Conservation (phyloP, 495 filamentous ascomycete species). For the Annulohypoxylon maeteangense region DNA sequence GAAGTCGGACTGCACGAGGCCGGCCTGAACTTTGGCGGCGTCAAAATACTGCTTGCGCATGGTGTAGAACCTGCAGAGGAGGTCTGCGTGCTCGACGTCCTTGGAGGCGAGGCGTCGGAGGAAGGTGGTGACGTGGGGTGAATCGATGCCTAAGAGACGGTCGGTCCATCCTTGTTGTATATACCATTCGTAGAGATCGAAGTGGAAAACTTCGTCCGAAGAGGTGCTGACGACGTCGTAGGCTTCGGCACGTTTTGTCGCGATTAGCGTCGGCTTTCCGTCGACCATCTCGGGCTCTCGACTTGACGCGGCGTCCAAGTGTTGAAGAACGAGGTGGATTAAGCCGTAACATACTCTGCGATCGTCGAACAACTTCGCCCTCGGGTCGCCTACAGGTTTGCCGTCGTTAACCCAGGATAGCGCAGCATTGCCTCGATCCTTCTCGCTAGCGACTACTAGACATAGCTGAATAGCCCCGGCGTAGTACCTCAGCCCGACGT, state of each 20-base stretch:
- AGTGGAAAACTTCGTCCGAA: constrained; percentile 90
- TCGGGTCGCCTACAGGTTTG: constrained; percentile 70
- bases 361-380: constrained; percentile 71
- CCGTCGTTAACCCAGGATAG: constrained; percentile 71
- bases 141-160: constrained; percentile 82
- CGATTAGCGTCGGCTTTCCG: constrained; percentile 76
- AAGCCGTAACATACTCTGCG: constrained; percentile 85
- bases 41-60: constrained; percentile 81
- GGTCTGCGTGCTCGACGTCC: constrained; percentile 79
- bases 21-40: constrained; percentile 84
- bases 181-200: constrained; percentile 97
- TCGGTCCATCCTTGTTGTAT: constrained; percentile 82
- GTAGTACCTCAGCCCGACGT: constrained; percentile 83
- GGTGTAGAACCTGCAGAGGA: constrained; percentile 92
- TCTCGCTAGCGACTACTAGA: constrained; percentile 79
- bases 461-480: constrained; percentile 93
- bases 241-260: constrained; percentile 84
- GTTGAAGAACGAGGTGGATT: constrained; percentile 77
- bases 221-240: constrained; percentile 87
- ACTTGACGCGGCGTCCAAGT: constrained; percentile 75
- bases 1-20: constrained; percentile 85
- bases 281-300: constrained; percentile 76
- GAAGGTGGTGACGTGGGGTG: constrained; percentile 86
- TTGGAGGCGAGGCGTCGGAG: constrained; percentile 75
- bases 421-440: constrained; percentile 85